Base-by-base conservation (phyloP, 2,329 filamentous ascomycete genomes). In the Sclerotiophoma versabilis region DNA sequence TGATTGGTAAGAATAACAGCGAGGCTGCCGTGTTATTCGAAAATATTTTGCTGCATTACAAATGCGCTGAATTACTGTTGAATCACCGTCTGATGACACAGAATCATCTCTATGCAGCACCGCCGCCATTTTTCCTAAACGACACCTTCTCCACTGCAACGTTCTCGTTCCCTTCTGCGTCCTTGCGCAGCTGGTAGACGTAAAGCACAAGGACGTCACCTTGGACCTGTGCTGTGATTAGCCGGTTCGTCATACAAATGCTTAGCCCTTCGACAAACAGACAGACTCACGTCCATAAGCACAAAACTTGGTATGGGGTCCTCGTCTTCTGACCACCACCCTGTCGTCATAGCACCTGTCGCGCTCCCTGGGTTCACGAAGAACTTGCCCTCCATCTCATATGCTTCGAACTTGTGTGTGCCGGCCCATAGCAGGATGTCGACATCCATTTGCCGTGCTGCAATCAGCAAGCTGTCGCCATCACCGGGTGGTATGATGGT, bases 121-220 rank as follows among this genome's bases (percentile, higher is more conserved):
- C 70, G 49, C 73, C 73, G 57, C 74, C 70, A 46, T 80, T 77
- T 66, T 83, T 84, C 65, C 81, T 77, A 68, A 81, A 84, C 38
- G 79, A 82, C 30, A 84, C 81, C 66, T 83, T 84, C 69, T 84
- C 81, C 54, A 84, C 81, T 7, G 78, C 80, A 19, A 84, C 81
- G 49, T 74, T 83, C 69, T 83, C 81, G 30, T 75, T 77, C 4
- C 81, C 81, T 56, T 81, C 77, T 29, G 75, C 79, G 51, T 83
- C 81, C 60, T 77, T 83, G 60, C 79, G 78, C 51, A 84, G 68
- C 64, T 84, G 82, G 60, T 98, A 98, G 47, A 98, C 93, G 75
- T 98, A 98, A 43, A 98, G 83, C 55, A 96, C 96, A 63, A 98
- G 84, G 14, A 96, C 96, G 73, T 97, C 96, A 26, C 93, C 93